Conservation (phyloP, 2,329 filamentous ascomycete species). For the Zasmidium citrigriseum region DNA sequence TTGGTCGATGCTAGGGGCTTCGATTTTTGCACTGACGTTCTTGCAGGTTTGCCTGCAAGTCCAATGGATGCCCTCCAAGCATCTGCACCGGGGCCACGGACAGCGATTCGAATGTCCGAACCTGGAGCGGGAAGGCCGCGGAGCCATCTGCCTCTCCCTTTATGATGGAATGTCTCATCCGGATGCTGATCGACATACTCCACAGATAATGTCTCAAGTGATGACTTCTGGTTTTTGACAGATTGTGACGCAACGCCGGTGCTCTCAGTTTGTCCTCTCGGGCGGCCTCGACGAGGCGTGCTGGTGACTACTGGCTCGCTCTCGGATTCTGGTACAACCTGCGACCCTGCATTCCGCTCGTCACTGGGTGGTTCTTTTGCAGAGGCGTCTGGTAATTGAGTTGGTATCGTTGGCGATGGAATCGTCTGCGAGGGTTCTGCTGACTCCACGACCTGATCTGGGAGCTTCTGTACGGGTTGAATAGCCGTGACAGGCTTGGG, state of each 20-base stretch:
- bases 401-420: neutral
- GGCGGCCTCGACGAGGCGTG: no score
- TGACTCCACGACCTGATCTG: no score
- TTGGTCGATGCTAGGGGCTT: neutral
- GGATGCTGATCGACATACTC: slow-evolving; percentile 28
- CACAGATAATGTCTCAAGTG: slow-evolving; percentile 17
- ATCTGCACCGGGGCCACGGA: slow-evolving; percentile 29
- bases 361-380: no score
- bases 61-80: neutral
- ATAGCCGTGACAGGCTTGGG: neutral
- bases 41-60: neutral
- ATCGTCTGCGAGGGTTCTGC: neutral
- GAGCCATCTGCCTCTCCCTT: slow-evolving; percentile 28
- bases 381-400: neutral
- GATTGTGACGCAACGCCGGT: no score
- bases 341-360: no score
- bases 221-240: no score
- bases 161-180: slow-evolving; percentile 28
- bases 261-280: no score
- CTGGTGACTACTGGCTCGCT: no score
- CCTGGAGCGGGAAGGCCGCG: slow-evolving; percentile 29
- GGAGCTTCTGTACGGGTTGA: neutral
- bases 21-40: neutral
- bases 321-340: no score
- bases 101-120: slow-evolving; percentile 28